These are phyloP conservation scores for Candida taoyuanica DNA, from an alignment of 805 yeast species.

Conservation along the genomic window DNA sequence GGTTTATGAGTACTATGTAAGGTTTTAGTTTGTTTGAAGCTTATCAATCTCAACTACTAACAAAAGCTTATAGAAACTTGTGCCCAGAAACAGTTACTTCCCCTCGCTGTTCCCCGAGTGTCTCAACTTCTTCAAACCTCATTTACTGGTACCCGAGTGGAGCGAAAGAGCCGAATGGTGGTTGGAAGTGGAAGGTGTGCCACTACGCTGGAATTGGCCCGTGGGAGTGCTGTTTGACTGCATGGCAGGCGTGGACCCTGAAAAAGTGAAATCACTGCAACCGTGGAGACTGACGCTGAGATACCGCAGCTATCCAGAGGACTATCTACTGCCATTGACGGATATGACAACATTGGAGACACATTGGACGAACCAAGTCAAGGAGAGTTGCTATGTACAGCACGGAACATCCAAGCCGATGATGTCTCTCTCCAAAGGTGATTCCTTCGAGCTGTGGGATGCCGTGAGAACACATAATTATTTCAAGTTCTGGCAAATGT, in stretches of 20 bases:
- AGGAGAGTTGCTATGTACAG: conserved; percentile 73
- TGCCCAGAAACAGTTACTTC: conserved; percentile 49
- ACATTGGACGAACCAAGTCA: conserved; percentile 72
- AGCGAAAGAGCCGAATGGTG: conserved; percentile 40
- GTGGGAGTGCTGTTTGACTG: conserved; percentile 63
- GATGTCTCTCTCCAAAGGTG: conserved; percentile 68
- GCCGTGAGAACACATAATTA: conserved; percentile 38
- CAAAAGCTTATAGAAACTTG: conserved; percentile 6
- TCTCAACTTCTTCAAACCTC: conserved; percentile 34
- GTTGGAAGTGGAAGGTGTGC: conserved; percentile 62
- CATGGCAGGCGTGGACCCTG: conserved; percentile 36
- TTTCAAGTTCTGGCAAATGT: conserved; percentile 21
- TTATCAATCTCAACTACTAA: neutral
- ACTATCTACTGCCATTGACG: conserved; percentile 37
- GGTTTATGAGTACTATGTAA: conserved; percentile 9
- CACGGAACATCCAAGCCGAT: conserved; percentile 76
- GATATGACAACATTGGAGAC: conserved; percentile 35
- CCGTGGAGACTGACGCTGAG: conserved; percentile 46
- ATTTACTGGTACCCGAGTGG: conserved; percentile 27
- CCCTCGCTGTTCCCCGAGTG: conserved; percentile 39
- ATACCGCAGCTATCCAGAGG: conserved; percentile 39
- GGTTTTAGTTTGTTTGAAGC: neutral
- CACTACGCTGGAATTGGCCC: conserved; percentile 71
- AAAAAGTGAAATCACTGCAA: conserved; percentile 11
- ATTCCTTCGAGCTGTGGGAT: conserved; percentile 55